These are phyloP conservation scores for Pulveroboletus frians DNA, from an alignment of 768 basidiomycete genomes.

Conservation along the genomic window DNA sequence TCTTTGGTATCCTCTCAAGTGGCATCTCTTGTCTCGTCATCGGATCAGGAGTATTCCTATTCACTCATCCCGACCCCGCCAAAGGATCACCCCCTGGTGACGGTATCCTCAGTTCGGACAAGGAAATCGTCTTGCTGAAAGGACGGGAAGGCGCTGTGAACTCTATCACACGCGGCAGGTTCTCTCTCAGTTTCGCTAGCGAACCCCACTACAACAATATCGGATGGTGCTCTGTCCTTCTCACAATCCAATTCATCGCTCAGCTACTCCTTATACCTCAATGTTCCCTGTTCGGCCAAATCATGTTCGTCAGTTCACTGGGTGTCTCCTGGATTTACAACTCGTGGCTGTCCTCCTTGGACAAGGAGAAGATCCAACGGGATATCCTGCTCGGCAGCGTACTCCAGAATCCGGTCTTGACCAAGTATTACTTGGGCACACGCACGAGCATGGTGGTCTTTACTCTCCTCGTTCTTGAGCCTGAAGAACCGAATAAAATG, in stretches of 20 bases:
- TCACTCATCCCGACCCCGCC: slow-evolving; percentile 25
- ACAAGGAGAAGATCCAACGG: slow-evolving; percentile 29
- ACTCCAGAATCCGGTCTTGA: slow-evolving; percentile 19
- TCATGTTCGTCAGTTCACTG: slow-evolving; percentile 32
- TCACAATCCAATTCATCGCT: slow-evolving; percentile 32
- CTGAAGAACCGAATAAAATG: slow-evolving; percentile 17
- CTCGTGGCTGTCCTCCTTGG: slow-evolving; percentile 34
- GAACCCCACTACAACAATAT: slow-evolving; percentile 27
- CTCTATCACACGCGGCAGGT: slow-evolving; percentile 29
- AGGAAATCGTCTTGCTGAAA: slow-evolving; percentile 26
- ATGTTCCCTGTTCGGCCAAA: slow-evolving; percentile 30
- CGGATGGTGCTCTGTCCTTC: slow-evolving; percentile 28
- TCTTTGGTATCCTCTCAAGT: slow-evolving; percentile 30
- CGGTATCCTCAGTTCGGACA: slow-evolving; percentile 22
- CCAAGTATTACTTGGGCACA: slow-evolving; percentile 23
- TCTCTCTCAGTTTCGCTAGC: slow-evolving; percentile 25
- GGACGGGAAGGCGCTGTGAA: slow-evolving; percentile 19
- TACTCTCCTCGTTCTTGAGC: slow-evolving; percentile 17
- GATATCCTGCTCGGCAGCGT: slow-evolving; percentile 22
- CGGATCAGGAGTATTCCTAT: slow-evolving; percentile 28
- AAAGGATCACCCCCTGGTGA: slow-evolving; percentile 27
- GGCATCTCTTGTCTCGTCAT: slow-evolving; percentile 32
- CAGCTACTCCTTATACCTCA: slow-evolving; percentile 35
- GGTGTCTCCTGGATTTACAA: slow-evolving; percentile 35
- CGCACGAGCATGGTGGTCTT: slow-evolving; percentile 25